phyloP scores from a whole-genome alignment of 31 red algal genomes.

The Asparagopsis taxiformis region DNA sequence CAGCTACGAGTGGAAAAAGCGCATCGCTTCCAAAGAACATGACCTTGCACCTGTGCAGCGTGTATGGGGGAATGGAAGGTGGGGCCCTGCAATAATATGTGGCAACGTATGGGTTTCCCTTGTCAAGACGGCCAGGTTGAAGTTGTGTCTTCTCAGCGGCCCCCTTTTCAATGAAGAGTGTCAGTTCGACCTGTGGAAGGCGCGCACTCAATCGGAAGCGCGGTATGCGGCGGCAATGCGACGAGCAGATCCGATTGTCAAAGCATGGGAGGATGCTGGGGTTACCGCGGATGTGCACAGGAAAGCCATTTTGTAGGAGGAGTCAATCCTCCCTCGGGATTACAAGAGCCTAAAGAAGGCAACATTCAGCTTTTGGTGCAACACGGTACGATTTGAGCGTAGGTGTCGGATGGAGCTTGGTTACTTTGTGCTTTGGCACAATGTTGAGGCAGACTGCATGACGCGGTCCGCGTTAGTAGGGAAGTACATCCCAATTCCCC shows the following conservation, averaged over 20 bases:
- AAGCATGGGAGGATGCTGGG: not conserved
- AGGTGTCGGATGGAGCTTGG: not conserved
- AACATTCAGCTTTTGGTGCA: not conserved
- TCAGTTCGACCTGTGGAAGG: not conserved
- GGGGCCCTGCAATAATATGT: not conserved
- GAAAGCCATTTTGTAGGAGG: conserved; percentile 4
- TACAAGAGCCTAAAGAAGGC: not conserved
- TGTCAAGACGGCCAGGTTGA: not conserved
- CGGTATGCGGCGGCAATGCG: not conserved
- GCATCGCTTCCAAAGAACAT: not conserved
- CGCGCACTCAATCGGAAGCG: not conserved
- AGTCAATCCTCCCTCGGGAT: not conserved
- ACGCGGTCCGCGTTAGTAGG: not conserved
- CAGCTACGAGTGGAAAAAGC: not conserved
- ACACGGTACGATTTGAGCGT: conserved; percentile 5
- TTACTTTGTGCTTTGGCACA: conserved; percentile 2
- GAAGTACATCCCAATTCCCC: not conserved
- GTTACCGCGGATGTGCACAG: not conserved
- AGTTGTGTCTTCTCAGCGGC: not conserved
- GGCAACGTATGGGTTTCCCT: not conserved
- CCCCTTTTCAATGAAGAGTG: not conserved
- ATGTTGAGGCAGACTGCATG: not conserved
- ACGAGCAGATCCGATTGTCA: not conserved
- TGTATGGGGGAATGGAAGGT: not conserved
- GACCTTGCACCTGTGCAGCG: not conserved